Conservation (phyloP, 129 eudicot genomes). For the Lonicera japonica region DNA sequence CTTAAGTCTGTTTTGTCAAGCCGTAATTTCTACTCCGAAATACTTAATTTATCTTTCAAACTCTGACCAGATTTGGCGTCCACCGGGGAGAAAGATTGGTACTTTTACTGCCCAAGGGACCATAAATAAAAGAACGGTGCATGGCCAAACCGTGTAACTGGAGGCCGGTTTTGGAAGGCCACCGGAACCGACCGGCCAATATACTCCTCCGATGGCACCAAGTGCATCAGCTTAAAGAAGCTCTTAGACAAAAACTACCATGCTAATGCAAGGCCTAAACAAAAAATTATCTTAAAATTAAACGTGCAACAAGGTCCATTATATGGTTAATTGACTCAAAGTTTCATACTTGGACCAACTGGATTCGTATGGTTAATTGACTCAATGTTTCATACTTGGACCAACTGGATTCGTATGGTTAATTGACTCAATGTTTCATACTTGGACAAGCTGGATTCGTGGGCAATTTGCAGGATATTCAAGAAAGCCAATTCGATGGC, state of each 20-base stretch:
- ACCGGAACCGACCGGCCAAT: too few relatives aligned
- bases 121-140: conserved; percentile 87
- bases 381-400: too few relatives aligned
- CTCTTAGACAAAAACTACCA: conserved; percentile 56
- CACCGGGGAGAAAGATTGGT: conserved; percentile 95
- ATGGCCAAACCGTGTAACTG: conserved; percentile 84
- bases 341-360: too few relatives aligned
- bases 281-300: too few relatives aligned
- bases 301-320: too few relatives aligned
- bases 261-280: conserved; percentile 39
- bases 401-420: too few relatives aligned
- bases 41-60: too few relatives aligned
- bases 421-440: too few relatives aligned
- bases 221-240: conserved; percentile 80
- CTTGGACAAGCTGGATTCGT: conserved; percentile 51
- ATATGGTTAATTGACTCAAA: too few relatives aligned
- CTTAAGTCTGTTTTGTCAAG: too few relatives aligned
- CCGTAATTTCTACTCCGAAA: too few relatives aligned
- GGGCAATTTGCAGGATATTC: conserved; percentile 95
- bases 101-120: conserved; percentile 94
- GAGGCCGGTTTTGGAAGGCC: conserved; percentile 97
- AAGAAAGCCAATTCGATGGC: conserved; percentile 77
- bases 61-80: conserved; percentile 58
- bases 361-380: too few relatives aligned
- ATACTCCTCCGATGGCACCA: conserved; percentile 74